Evolutionary conservation across 768 basidiomycete species (phyloP), one percentile per base, ranked within the genome.

Genomic region (Collybia nuda): DNA sequence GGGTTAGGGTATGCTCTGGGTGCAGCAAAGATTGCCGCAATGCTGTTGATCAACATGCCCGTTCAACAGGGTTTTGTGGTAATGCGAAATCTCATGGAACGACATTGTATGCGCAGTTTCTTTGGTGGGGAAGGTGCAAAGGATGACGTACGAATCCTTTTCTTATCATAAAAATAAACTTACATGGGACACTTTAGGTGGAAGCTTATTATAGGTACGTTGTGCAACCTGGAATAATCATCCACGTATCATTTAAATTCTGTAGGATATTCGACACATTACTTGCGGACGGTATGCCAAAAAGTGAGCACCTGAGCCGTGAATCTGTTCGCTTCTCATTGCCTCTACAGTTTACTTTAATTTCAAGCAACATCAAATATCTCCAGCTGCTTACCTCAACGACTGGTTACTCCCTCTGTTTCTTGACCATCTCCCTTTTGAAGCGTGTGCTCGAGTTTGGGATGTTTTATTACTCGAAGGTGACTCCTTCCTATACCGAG

Each of bases 291-390:
- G 84, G 86, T 23, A 93, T 96, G 92, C 93, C 93, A 1, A 93
- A 93, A 69, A 86, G 92, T 95, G 60, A 62, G 82, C 28, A 19
- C 21, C 51, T 36, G 43, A 37, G 9, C 12, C 36, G 32, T 29
- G 11, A 17, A 44, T 44, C 17, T 29, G 29, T 43, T 36, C 19
- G 9, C 23, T 44, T 22, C 35, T 35, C 48, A 32, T 15, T 38
- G 19, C 22, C 3, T 41, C 24, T 48, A 12, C 44, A 93, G 92
- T 96, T 54, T 94, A 93, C 65, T 90, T 93, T 71, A 94, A 94
- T 70, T 94, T 95, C 70, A 93, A 94, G 64, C 90, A 93, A 59
- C 90, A 94, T 63, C 90, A 93, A 55, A 82, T 96, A 60, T 88
- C 92, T 1, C 93, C 93, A 1, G 72, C 84, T 2, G 78, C 84